These are phyloP conservation scores for Populus hybrid DNA, from an alignment of 441 rosid genomes.

Conservation along the genomic window DNA sequence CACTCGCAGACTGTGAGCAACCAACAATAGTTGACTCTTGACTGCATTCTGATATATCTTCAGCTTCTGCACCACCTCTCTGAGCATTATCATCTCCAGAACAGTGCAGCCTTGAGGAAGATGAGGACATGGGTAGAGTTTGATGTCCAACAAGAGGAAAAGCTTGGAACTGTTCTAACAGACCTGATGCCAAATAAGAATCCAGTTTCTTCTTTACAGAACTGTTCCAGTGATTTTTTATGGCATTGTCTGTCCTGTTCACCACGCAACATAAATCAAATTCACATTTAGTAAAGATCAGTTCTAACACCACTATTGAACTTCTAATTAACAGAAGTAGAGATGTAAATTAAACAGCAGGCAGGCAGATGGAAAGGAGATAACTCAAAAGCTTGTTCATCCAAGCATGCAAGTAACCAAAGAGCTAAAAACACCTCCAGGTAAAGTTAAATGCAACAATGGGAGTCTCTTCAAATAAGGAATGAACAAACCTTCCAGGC, in stretches of 20 bases:
- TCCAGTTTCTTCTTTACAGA: slow-evolving; percentile 97
- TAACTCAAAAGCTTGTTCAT: slow-evolving; percentile 3
- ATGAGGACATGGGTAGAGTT: slow-evolving; percentile 48
- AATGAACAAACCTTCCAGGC: slow-evolving; percentile 84
- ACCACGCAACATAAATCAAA: slow-evolving; percentile 23
- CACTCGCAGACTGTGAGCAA: slow-evolving; percentile 66
- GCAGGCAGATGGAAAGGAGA: background rate
- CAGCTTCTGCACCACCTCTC: slow-evolving; percentile 54
- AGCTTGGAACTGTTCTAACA: slow-evolving; percentile 71
- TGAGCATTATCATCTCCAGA: slow-evolving; percentile 66
- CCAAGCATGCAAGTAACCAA: slow-evolving; percentile 1
- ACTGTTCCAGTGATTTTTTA: slow-evolving; percentile 99
- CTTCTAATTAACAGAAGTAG: background rate
- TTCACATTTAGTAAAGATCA: background rate
- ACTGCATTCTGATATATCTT: slow-evolving; percentile 90
- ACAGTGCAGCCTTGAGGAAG: slow-evolving; percentile 64
- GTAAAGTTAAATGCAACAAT: background rate
- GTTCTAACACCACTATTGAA: background rate
- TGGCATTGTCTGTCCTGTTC: slow-evolving; percentile 97
- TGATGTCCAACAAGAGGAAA: slow-evolving; percentile 56
- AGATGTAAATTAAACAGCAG: background rate
- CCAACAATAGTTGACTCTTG: slow-evolving; percentile 60
- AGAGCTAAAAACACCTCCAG: slow-evolving; percentile 6
- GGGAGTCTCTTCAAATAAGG: slow-evolving; percentile 8
- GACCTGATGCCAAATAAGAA: slow-evolving; percentile 85